Percentiles rank a stretch among this genome's conserved stretches.
These are phyloP conservation scores for Senna tora DNA, from an alignment of 306 rosid species.

Conservation along the genomic window DNA sequence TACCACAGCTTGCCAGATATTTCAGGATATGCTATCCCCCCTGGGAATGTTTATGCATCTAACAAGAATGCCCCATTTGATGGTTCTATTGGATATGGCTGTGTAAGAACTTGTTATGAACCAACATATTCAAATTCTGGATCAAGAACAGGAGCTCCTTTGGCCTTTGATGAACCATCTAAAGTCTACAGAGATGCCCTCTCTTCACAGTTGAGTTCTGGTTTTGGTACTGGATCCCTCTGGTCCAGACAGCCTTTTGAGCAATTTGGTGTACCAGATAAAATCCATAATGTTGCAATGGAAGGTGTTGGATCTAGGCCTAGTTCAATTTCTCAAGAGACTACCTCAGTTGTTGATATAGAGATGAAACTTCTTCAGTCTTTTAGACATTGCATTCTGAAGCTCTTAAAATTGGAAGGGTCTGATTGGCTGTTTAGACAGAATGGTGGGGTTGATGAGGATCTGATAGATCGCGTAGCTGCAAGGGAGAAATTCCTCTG, in stretches of 20 bases:
- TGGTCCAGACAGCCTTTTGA: conserved; percentile 94
- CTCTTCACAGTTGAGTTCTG: conserved; percentile 64
- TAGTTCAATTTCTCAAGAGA: conserved; percentile 55
- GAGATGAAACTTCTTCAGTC: conserved; percentile 84
- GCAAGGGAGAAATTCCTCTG: conserved; percentile 77
- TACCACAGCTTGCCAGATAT: conserved; percentile 90
- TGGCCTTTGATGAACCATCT: conserved; percentile 76
- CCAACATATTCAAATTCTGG: conserved; percentile 54
- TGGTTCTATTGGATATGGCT: conserved; percentile 57
- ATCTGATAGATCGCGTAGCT: conserved; percentile 85
- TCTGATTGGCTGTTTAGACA: conserved; percentile 91
- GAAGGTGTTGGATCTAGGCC: conserved; percentile 51
- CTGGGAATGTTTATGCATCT: conserved; percentile 53
- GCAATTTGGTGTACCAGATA: conserved; percentile 82
- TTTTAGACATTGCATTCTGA: conserved; percentile 77
- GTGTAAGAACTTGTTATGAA: conserved; percentile 48
- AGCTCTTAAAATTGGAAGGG: conserved; percentile 87
- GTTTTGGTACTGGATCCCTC: conserved; percentile 67
- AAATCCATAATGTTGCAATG: conserved; percentile 43
- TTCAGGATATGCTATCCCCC: conserved; percentile 55
- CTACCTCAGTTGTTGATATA: conserved; percentile 53
- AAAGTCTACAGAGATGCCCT: conserved; percentile 52
- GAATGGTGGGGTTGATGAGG: conserved; percentile 92
- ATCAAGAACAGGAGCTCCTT: conserved; percentile 58
- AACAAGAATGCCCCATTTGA: conserved; percentile 64